These are phyloP conservation scores for Populus hybrid DNA, from an alignment of 441 rosid species.

Conservation along the genomic window DNA sequence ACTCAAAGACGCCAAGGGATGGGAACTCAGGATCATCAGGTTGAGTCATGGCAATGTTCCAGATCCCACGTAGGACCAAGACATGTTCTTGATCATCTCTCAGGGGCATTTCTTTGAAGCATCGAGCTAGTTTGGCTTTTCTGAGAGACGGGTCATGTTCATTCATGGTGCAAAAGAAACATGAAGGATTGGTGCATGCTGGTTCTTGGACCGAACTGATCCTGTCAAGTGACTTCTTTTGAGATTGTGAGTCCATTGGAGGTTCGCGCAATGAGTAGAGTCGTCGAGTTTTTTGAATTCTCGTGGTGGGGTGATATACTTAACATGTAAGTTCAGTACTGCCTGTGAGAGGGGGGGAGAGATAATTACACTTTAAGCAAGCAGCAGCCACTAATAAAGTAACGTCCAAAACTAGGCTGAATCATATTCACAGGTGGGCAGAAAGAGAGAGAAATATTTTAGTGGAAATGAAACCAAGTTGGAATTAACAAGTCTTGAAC, in stretches of 20 bases:
- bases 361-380: background rate
- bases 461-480: constrained; percentile 6
- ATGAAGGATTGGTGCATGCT: constrained; percentile 45
- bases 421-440: constrained; percentile 1
- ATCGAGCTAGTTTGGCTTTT: constrained; percentile 44
- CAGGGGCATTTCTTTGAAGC: constrained; percentile 63
- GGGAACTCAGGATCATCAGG: constrained; percentile 81
- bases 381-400: background rate
- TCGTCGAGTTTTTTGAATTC: constrained; percentile 5
- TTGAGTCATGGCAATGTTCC: constrained; percentile 73
- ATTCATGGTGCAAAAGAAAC: constrained; percentile 85
- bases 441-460: background rate
- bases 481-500: background rate
- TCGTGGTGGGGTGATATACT: constrained; percentile 8
- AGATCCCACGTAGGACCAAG: constrained; percentile 66
- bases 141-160: constrained; percentile 52
- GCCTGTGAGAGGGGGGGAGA: too few species aligned
- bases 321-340: background rate
- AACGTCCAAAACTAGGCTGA: background rate
- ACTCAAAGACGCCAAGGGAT: constrained; percentile 69
- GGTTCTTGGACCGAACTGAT: constrained; percentile 12
- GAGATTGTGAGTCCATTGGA: constrained; percentile 22
- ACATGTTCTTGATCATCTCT: constrained; percentile 59
- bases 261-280: constrained; percentile 5
- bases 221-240: background rate